These are phyloP conservation scores for Verticillium zaregamsianum DNA, from an alignment of 2,329 filamentous ascomycete genomes.

Conservation along the genomic window DNA sequence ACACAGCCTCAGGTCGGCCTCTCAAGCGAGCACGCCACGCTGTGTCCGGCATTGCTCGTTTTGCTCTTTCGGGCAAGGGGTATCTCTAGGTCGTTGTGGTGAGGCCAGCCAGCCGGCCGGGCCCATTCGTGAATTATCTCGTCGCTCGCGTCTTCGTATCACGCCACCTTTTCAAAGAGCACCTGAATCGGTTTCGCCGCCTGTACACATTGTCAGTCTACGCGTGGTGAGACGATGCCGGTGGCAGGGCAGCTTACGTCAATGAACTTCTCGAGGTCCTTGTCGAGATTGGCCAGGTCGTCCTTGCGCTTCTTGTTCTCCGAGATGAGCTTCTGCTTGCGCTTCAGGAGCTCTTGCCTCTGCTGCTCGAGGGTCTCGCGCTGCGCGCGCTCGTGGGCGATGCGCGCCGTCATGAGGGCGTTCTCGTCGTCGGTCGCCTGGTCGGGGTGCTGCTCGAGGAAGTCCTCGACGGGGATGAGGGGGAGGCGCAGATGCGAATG, in stretches of 20 bases:
- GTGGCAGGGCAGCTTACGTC: conserved; percentile 59
- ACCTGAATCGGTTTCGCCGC: conserved; percentile 85
- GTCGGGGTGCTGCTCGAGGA: conserved; percentile 72
- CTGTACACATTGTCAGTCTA: conserved; percentile 35
- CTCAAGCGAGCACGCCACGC: neutral
- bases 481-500: conserved; percentile 87
- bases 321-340: conserved; percentile 58
- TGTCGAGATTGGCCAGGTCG: conserved; percentile 84
- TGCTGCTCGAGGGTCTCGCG: conserved; percentile 82
- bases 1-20: neutral
- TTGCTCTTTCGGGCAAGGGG: neutral
- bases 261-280: conserved; percentile 90
- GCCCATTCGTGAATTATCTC: neutral
- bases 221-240: neutral
- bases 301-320: conserved; percentile 92
- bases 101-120: neutral
- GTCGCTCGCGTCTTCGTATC: conserved; percentile 14
- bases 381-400: conserved; percentile 84
- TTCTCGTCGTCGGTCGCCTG: conserved; percentile 69
- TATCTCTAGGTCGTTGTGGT: neutral
- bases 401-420: conserved; percentile 81
- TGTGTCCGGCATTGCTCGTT: neutral
- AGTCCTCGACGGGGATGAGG: conserved; percentile 78
- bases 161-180: conserved; percentile 71
- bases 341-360: conserved; percentile 68